Percentiles rank a stretch among this genome's conserved stretches.
These are phyloP conservation scores for Trametes cinnabarina DNA, from an alignment of 768 basidiomycete species.

Conservation along the genomic window DNA sequence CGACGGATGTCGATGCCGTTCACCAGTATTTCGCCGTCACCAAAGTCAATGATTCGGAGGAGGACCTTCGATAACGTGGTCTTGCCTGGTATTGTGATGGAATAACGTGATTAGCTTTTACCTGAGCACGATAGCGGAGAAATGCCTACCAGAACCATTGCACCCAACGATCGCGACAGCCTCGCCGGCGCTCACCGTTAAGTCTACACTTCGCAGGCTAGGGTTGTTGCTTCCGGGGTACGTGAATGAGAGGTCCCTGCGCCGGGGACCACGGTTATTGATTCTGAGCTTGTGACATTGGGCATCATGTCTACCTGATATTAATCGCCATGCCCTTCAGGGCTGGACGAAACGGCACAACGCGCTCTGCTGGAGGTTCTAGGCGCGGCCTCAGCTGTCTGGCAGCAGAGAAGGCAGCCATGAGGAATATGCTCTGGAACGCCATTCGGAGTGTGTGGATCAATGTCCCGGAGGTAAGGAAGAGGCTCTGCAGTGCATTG, in stretches of 20 bases:
- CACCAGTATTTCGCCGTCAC: conserved; percentile 62
- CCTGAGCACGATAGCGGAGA: neutral
- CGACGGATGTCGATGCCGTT: conserved; percentile 69
- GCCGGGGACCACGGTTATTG: conserved; percentile 19
- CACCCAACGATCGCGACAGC: conserved; percentile 83
- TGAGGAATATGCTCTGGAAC: conserved; percentile 83
- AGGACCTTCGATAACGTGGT: conserved; percentile 83
- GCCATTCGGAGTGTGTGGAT: conserved; percentile 65
- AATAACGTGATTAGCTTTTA: too few species aligned
- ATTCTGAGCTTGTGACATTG: conserved; percentile 3
- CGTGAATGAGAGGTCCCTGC: conserved; percentile 64
- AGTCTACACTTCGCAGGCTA: conserved; percentile 65
- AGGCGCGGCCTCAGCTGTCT: conserved; percentile 67
- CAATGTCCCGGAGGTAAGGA: conserved; percentile 63
- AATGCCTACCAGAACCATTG: conserved; percentile 71
- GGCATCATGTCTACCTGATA: conserved; percentile 48
- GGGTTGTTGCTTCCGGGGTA: conserved; percentile 75
- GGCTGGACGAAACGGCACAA: conserved; percentile 45
- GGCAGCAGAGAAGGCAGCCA: conserved; percentile 83
- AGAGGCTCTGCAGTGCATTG: conserved; percentile 68
- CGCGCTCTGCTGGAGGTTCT: conserved; percentile 56
- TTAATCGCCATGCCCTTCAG: conserved; percentile 67
- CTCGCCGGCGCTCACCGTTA: conserved; percentile 72
- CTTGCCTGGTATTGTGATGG: conserved; percentile 78
- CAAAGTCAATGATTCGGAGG: conserved; percentile 75